A percentile compares a stretch with the other conserved stretches of the same genome.
These are phyloP conservation scores for Luffa acutangula DNA, from an alignment of 306 rosid genomes.

Conservation along the genomic window DNA sequence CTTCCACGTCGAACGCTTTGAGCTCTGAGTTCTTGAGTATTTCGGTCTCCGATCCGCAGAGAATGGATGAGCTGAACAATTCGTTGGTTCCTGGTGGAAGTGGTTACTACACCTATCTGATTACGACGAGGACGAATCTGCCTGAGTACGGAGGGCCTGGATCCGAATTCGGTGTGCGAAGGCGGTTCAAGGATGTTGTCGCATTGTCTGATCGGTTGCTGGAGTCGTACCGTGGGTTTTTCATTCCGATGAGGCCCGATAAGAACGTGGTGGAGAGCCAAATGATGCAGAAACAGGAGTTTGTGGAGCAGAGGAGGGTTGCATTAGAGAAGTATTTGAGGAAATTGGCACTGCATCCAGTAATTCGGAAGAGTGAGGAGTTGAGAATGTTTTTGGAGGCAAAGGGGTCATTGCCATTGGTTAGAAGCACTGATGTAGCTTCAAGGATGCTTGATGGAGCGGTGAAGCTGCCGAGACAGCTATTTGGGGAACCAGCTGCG, in stretches of 20 bases:
- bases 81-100: conserved; percentile 32
- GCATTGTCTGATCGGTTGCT: conserved; percentile 32
- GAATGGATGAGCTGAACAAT: conserved; percentile 23
- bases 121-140: conserved; percentile 27
- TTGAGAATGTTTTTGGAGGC: conserved; percentile 24
- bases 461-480: conserved; percentile 27
- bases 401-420: conserved; percentile 20
- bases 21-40: conserved; percentile 44
- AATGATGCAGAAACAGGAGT: conserved; percentile 29
- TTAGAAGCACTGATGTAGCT: conserved; percentile 21
- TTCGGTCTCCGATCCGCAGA: conserved; percentile 42
- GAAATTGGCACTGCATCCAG: conserved; percentile 30
- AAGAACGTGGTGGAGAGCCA: conserved; percentile 38
- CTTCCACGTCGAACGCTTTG: conserved; percentile 16
- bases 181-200: conserved; percentile 44
- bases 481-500: conserved; percentile 7
- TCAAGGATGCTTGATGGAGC: conserved; percentile 28
- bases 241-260: conserved; percentile 36
- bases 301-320: conserved; percentile 33
- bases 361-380: conserved; percentile 24
- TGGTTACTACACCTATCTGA: conserved; percentile 25
- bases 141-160: conserved; percentile 33
- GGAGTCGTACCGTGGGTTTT: conserved; percentile 25
- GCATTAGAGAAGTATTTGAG: conserved; percentile 32
- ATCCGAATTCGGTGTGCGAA: conserved; percentile 30